These are phyloP conservation scores for Pulveroboletus ravenelii DNA, from an alignment of 768 basidiomycete genomes.

Conservation along the genomic window DNA sequence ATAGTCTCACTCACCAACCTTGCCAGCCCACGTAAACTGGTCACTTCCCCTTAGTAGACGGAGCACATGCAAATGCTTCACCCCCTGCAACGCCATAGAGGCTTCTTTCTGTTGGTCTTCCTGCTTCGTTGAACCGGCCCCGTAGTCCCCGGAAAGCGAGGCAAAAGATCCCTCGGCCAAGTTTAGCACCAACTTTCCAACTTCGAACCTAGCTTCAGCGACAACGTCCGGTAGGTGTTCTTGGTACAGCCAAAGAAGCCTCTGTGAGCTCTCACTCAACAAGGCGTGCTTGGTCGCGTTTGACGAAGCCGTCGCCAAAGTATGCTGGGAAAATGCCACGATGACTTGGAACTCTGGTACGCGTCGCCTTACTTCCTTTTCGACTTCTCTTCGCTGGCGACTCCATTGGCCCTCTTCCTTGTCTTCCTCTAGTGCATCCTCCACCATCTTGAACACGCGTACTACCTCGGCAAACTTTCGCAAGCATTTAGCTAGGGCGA, in stretches of 20 bases:
- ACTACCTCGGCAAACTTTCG: slow-evolving; percentile 62
- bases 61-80: slow-evolving; percentile 74
- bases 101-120: slow-evolving; percentile 15
- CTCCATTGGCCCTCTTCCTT: slow-evolving; percentile 69
- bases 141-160: slow-evolving; percentile 12
- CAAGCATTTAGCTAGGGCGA: slow-evolving; percentile 72
- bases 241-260: slow-evolving; percentile 85
- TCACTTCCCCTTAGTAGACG: slow-evolving; percentile 70
- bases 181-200: slow-evolving; percentile 66
- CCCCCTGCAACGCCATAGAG: slow-evolving; percentile 38
- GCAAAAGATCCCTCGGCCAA: slow-evolving; percentile 34
- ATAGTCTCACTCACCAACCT: slow-evolving; percentile 50
- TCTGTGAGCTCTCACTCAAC: slow-evolving; percentile 73
- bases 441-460: slow-evolving; percentile 44
- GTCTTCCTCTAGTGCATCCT: slow-evolving; percentile 53
- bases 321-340: slow-evolving; percentile 72
- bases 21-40: slow-evolving; percentile 75
- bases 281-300: slow-evolving; percentile 50
- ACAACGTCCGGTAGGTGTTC: slow-evolving; percentile 67
- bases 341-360: slow-evolving; percentile 87
- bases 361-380: slow-evolving; percentile 66
- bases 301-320: slow-evolving; percentile 13
- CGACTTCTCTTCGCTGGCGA: slow-evolving; percentile 60
- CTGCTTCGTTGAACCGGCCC: slow-evolving; percentile 4
- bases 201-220: slow-evolving; percentile 79